Base-by-base conservation (phyloP, 1,284 basidiomycete species). In the Sanghuangporus weigelae region DNA sequence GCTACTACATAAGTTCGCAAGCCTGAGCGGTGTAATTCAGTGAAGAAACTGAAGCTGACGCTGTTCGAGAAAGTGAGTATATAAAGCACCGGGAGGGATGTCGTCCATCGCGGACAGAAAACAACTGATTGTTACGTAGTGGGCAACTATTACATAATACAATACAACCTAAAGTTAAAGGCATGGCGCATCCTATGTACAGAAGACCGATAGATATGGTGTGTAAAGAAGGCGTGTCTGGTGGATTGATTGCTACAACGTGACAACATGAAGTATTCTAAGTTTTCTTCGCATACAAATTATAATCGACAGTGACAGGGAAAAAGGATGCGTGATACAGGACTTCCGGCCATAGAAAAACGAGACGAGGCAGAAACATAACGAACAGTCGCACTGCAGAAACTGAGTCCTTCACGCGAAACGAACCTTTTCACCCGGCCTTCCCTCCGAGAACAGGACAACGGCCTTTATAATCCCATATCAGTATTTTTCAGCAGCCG, bases 401-500 rank as follows among this genome's bases (percentile, higher is more conserved):
- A 57, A 57, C 4, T 11, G 26, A 21, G 23, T 16, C 23, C 19
- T 56, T 60, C 36, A 92, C n/a, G 85, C 86, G 70, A 92, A 91
- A 40, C 81, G 81, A 57, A 92, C 89, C 71, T 87, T 87, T 73
- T 92, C 90, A 48, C 89, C 90, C 54, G 93, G 92, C 66, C 90
- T 86, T 48, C 93, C 93, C 63, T 93, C 88, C 1, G 91, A 93
- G 35, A 95, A 76, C 1, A 95, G 82, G 14, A 96, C 89, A 62
- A 96, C 87, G 68, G 93, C 93, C 89, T 93, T 66, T 16, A 68
- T 59, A 51, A 16, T 50, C 48, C 23, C 31, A 23, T 65, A 50
- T 44, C 54, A 19, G 26, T 36, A 10, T 51, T 14, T 16, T 23
- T 42, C 16, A 55, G 55, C 35, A 39, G 12, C 19, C 36, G 23